Evolutionary conservation across 352 stramenopile genomes (phyloP).

Genomic region (Aphanomyces invadans): DNA sequence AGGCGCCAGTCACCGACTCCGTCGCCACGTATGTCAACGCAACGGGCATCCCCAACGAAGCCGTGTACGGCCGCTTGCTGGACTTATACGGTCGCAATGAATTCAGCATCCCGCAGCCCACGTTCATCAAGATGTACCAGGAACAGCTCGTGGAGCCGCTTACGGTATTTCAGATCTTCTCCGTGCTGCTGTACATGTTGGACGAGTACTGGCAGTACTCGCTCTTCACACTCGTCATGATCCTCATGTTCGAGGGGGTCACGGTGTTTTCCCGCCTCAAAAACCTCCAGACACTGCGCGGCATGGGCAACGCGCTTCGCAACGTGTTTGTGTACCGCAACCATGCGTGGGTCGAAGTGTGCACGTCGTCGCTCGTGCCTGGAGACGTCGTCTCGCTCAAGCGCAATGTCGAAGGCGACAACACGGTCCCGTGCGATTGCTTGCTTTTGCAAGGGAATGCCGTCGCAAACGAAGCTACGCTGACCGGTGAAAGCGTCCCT

Average conservation of each 20-base stretch:
- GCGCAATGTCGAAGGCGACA: slow-evolving; percentile 69
- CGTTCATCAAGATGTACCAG: slow-evolving; percentile 93
- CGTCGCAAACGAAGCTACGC: slow-evolving; percentile 98
- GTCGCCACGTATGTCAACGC: slow-evolving; percentile 58
- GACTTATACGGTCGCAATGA: slow-evolving; percentile 87
- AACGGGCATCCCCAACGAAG: slow-evolving; percentile 40
- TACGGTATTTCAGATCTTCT: slow-evolving; percentile 99
- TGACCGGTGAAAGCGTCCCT: slow-evolving; percentile 97
- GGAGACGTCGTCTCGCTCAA: slow-evolving; percentile 92
- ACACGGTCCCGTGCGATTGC: slow-evolving; percentile 91
- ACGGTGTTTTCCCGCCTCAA: slow-evolving; percentile 94
- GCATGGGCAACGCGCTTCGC: slow-evolving; percentile 85
- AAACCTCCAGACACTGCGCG: slow-evolving; percentile 91
- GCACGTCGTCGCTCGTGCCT: slow-evolving; percentile 84
- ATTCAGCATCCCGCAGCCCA: slow-evolving; percentile 92
- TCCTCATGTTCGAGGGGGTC: slow-evolving; percentile 97
- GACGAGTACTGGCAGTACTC: slow-evolving; percentile 99
- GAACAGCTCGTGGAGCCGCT: slow-evolving; percentile 97
- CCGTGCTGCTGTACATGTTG: slow-evolving; percentile 96
- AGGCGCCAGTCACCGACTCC: slow-evolving; percentile 49
- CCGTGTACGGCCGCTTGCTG: slow-evolving; percentile 37
- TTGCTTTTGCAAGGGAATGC: slow-evolving; percentile 91
- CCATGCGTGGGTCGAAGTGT: slow-evolving; percentile 75
- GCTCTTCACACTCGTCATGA: slow-evolving; percentile 97
- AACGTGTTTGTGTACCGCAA: slow-evolving; percentile 88